phyloP scores from a whole-genome alignment of 768 basidiomycete genomes.

The Mycena rosella region DNA sequence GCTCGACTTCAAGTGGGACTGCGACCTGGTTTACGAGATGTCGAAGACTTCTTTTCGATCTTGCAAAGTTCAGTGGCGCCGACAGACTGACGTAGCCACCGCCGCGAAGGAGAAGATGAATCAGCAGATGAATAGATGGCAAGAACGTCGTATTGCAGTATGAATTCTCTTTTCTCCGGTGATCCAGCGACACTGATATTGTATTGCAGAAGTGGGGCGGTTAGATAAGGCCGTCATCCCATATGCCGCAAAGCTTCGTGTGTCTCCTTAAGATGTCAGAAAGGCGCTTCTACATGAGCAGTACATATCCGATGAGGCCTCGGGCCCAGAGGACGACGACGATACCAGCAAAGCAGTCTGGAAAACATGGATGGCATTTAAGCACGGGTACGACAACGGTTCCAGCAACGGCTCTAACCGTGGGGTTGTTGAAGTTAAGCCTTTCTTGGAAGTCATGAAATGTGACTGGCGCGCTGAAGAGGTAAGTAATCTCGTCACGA shows the following conservation, averaged over 20 bases:
- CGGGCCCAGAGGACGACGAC: not conserved
- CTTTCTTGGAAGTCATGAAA: slow-evolving; percentile 2
- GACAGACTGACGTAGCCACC: not conserved
- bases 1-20: not conserved
- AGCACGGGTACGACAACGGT: not conserved
- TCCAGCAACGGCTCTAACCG: not conserved
- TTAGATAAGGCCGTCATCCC: too few relatives aligned
- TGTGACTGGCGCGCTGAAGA: too few relatives aligned
- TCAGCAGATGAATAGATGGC: not conserved
- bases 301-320: slow-evolving; percentile 14
- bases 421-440: too few relatives aligned
- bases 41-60: slow-evolving; percentile 5
- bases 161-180: not conserved
- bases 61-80: not conserved
- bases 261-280: not conserved
- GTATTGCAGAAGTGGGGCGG: not conserved
- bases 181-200: not conserved
- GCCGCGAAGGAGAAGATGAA: not conserved
- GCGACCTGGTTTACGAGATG: not conserved
- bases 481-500: too few relatives aligned
- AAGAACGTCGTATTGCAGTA: not conserved
- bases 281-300: not conserved
- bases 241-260: too few relatives aligned
- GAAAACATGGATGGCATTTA: not conserved
- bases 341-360: not conserved